Evolutionary conservation across 129 eudicot species (phyloP), one percentile per base, ranked within the genome.

Genomic region (Gnaphalium uliginosum): DNA sequence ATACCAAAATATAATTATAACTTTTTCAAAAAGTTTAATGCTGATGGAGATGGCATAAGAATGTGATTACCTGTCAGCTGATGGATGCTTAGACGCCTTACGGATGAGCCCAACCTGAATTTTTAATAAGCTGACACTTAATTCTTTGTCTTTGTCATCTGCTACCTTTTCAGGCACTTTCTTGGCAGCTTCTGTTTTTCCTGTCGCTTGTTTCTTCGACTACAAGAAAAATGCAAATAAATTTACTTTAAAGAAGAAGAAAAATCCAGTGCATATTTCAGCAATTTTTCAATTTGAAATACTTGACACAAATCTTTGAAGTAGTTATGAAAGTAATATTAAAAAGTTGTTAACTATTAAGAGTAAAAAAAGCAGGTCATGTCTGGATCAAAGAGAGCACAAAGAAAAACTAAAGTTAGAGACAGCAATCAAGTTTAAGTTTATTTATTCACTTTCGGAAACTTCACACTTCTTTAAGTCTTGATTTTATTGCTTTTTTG

Each of bases 61-160:
- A 24, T 9, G 27, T 11, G 17, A 13, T 43, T 63, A 91, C 99
- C 99, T 95, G 77, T 91, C 99, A 21, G 97, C 99, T 67, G 97
- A 95, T 14, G 99, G 99, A 95, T 95, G 99, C 81, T 91, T 91
- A 86, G 92, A 89, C 17, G 99, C 99, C 85, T 91, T 95, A 76
- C 89, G 92, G 71, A 95, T 89, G 54, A 76, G 87, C 61, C 99
- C 99, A 76, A 95, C 86, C 80, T 91, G 99, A 75, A 95, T 85
- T 76, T 87, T 95, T 17, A 91, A 86, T 77, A 95, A 74, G 81
- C 85, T 89, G 69, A 95, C 95, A 81, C 94, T 83, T 46, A 89
- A 79, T 73, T 89, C 99, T 35, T 81, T 82, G 23, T 90, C 94
- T 79, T 95, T 91, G 7, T 82, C 89, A 30, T 87, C 94, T 27